Evolutionary conservation across 2,329 filamentous ascomycete genomes (phyloP), one percentile per base, ranked within the genome.

Genomic region (Colletotrichum spaethianum): DNA sequence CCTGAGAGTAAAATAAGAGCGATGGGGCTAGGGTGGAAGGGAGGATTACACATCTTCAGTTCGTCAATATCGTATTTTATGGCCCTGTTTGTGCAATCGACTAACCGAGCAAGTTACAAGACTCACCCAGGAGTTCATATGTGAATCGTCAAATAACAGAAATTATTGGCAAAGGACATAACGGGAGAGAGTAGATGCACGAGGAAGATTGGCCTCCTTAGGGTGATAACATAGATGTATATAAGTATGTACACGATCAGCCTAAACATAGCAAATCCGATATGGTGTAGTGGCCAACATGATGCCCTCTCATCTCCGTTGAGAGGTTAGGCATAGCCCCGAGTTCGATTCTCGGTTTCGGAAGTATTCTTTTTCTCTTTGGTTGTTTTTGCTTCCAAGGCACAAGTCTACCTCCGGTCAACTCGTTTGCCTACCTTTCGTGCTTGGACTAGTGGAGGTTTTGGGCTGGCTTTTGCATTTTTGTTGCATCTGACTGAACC

Each of bases 341-440:
- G 64, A 72, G 69, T 68, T 72, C 64, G 69, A 72, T 72, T 68
- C 69, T 72, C 69, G 64, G 69, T 72, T 68, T 72, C 69, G 64
- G 64, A 72, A 72, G n/a, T 3, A 44, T 46, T 3, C 2, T 8
- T 12, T 33, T 33, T 33, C n/a, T n/a, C n/a, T n/a, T n/a, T n/a
- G n/a, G n/a, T n/a, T n/a, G n/a, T n/a, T n/a, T n/a, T n/a, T n/a
- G n/a, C n/a, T n/a, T n/a, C n/a, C n/a, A n/a, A n/a, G n/a, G n/a
- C n/a, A n/a, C n/a, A n/a, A n/a, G n/a, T n/a, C n/a, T n/a, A n/a
- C n/a, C 33, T 36, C 33, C 33, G 33, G 33, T 36, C 33, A 36
- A 36, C 33, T n/a, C n/a, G n/a, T n/a, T n/a, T n/a, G n/a, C n/a
- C n/a, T n/a, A n/a, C n/a, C n/a, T n/a, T n/a, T n/a, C n/a, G n/a